A percentile compares a stretch with the other conserved stretches of the same genome.
These are phyloP conservation scores for Triticum turgidum DNA, from an alignment of 176 grass and related monocot species.

Conservation along the genomic window DNA sequence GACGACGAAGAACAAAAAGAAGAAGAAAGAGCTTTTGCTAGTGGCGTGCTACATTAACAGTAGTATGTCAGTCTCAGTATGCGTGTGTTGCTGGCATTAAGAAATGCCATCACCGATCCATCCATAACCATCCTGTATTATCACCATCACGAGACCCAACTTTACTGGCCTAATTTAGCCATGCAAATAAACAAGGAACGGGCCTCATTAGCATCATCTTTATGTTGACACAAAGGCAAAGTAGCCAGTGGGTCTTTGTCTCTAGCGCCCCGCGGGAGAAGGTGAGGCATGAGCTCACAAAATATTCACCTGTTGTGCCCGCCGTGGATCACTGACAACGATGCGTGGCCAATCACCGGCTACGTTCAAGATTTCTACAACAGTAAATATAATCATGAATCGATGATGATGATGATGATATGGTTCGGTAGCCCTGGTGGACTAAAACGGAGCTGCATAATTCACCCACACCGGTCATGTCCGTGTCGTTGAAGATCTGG, in stretches of 20 bases:
- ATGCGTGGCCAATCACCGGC: not conserved
- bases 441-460: not conserved
- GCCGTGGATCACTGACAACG: slow-evolving; percentile 8
- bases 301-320: slow-evolving; percentile 6
- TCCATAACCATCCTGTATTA: slow-evolving; percentile 29
- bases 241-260: not conserved
- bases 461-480: not conserved
- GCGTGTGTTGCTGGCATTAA: slow-evolving; percentile 30
- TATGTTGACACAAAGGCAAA: slow-evolving; percentile 44
- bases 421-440: not conserved
- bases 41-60: not conserved
- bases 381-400: not conserved
- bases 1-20: not conserved
- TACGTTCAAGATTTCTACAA: not conserved
- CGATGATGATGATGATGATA: not conserved
- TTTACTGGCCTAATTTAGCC: slow-evolving; percentile 39
- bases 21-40: slow-evolving; percentile 27
- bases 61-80: not conserved
- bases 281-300: slow-evolving; percentile 46
- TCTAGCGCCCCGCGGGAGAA: not conserved
- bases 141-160: slow-evolving; percentile 15
- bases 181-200: slow-evolving; percentile 54
- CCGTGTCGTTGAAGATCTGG: not conserved
- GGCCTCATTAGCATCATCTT: not conserved
- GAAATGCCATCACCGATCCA: not conserved